Conservation (phyloP, 208 protist genomes). For the Wallacemonas sp. region DNA sequence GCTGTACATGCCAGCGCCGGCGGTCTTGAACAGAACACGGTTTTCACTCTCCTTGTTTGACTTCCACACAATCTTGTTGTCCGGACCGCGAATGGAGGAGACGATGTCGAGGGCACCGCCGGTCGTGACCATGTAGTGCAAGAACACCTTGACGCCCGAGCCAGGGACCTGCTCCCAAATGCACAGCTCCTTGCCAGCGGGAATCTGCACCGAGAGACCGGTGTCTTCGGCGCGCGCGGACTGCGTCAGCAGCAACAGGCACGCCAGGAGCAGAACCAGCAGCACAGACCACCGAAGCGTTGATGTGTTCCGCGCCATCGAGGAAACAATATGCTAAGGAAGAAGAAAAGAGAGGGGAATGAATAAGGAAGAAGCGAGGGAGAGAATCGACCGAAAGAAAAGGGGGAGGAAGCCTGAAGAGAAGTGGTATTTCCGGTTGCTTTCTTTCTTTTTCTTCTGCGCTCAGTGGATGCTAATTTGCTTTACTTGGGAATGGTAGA, state of each 20-base stretch:
- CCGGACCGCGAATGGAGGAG: slow-evolving; percentile 47
- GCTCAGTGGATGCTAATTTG: no score
- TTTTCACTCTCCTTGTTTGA: slow-evolving; percentile 52
- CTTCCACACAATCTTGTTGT: slow-evolving; percentile 60
- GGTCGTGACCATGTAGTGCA: slow-evolving; percentile 80
- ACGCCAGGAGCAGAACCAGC: slow-evolving; percentile 29
- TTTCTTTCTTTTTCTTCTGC: no score
- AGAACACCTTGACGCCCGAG: slow-evolving; percentile 54
- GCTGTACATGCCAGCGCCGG: slow-evolving; percentile 45
- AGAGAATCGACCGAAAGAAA: background rate
- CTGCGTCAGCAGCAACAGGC: slow-evolving; percentile 19
- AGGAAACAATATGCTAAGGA: no score
- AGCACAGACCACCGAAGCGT: no score
- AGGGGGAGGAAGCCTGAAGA: no score
- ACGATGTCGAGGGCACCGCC: slow-evolving; percentile 85
- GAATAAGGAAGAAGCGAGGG: background rate
- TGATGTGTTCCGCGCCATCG: no score
- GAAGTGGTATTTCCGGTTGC: no score
- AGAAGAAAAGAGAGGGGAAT: slow-evolving; percentile 1
- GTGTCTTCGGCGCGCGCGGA: slow-evolving; percentile 33
- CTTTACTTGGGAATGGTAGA: no score
- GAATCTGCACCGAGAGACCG: slow-evolving; percentile 55
- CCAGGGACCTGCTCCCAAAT: slow-evolving; percentile 73
- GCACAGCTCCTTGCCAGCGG: slow-evolving; percentile 58
- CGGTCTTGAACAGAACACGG: slow-evolving; percentile 82